Evolutionary conservation across 202 grass and related monocot species (phyloP), one percentile per base, ranked within the genome.

Genomic region (Carex arenaria): DNA sequence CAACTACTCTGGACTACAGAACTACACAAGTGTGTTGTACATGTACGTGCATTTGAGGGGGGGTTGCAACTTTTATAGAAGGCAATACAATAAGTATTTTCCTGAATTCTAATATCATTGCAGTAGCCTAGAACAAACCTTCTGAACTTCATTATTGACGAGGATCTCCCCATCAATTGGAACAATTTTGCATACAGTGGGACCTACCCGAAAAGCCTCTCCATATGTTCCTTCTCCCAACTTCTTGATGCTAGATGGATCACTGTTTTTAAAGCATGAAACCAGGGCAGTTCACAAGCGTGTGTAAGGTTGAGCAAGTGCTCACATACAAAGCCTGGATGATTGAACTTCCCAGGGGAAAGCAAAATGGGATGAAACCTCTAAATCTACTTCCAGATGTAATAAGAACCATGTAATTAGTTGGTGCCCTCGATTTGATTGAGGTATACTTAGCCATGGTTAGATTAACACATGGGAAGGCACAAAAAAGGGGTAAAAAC

Each of bases 141-240:
- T 98, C 65, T 98, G 95, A 32, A 82, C 84, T 90, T 95, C 95
- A 89, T 90, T 87, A 82, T 98, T 98, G 75, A 98, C 92, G 56
- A 92, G 42, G 55, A 79, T 82, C 60, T 91, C 83, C 61, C 95
- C 95, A 73, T 98, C 89, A 57, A 98, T 93, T 55, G 95, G 95
- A 63, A 98, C 92, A 68, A 95, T 87, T 93, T 98, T 98, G 70
- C 90, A 95, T 8, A 98, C 91, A 28, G 91, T 92, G 54, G 84
- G 84, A 87, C 91, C 95, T 71, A 88, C 93, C 20, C 86, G 92
- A 80, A 89, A 98, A 68, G 93, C 95, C 79, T 98, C 95, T 68
- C 95, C 95, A 26, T 88, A 98, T 45, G 95, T 98, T 57, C 95
- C 95, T 91, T 98, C 95, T 31, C 95, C 95, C 45, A 98, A 72